Evolutionary conservation across 2,329 filamentous ascomycete genomes (phyloP).

Genomic region (Geosmithia morbida): DNA sequence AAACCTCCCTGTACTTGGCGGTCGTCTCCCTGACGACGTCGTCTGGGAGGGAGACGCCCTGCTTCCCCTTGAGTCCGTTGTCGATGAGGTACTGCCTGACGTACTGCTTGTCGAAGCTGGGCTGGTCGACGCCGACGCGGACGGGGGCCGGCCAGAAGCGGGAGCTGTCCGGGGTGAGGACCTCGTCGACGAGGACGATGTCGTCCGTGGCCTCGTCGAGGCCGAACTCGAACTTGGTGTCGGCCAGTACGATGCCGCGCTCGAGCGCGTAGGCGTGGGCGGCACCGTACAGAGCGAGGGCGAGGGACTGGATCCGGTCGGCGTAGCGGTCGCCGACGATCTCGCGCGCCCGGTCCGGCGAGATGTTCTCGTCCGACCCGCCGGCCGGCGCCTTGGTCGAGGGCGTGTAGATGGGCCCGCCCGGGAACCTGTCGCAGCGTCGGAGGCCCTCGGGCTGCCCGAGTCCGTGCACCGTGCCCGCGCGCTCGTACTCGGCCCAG

Average conservation of each 20-base stretch:
- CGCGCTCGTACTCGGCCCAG: slow-evolving; percentile 59
- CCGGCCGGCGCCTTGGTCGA: slow-evolving; percentile 75
- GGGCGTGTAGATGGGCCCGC: slow-evolving; percentile 56
- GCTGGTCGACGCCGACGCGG: slow-evolving; percentile 57
- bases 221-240: slow-evolving; percentile 34
- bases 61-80: slow-evolving; percentile 39
- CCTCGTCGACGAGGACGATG: slow-evolving; percentile 52
- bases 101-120: slow-evolving; percentile 81
- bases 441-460: slow-evolving; percentile 50
- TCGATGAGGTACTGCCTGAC: slow-evolving; percentile 68
- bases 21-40: slow-evolving; percentile 58
- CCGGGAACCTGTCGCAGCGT: slow-evolving; percentile 55
- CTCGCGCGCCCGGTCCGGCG: slow-evolving; percentile 45
- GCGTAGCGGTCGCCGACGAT: slow-evolving; percentile 17
- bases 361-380: slow-evolving; percentile 74
- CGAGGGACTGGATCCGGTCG: slow-evolving; percentile 14
- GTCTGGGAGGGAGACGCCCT: slow-evolving; percentile 41
- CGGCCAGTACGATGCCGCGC: slow-evolving; percentile 21
- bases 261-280: slow-evolving; percentile 46
- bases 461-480: slow-evolving; percentile 70
- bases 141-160: slow-evolving; percentile 72
- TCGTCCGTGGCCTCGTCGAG: slow-evolving; percentile 32
- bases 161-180: slow-evolving; percentile 70
- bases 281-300: slow-evolving; percentile 16
- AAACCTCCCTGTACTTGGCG: slow-evolving; percentile 65